phyloP scores from a whole-genome alignment of 1,284 basidiomycete species.

The Amylostereum chailletii region DNA sequence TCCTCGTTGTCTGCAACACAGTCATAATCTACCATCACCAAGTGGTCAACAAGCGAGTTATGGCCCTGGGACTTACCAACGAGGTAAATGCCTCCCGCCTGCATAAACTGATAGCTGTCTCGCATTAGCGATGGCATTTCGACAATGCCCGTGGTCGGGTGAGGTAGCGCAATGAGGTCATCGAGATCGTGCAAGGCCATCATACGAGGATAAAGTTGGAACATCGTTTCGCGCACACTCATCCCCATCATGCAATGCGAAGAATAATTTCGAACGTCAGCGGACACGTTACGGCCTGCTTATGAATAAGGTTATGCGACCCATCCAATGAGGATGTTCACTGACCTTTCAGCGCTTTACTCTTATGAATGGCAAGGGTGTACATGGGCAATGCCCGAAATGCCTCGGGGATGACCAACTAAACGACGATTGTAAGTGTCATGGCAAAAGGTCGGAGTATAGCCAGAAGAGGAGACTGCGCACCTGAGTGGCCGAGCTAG shows the following conservation, averaged over 20 bases:
- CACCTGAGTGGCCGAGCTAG: constrained; percentile 78
- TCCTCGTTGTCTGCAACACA: constrained; percentile 79
- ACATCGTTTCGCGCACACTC: constrained; percentile 64
- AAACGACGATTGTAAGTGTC: neutral
- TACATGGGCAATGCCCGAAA: constrained; percentile 88
- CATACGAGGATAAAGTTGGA: constrained; percentile 84
- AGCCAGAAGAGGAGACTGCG: constrained; percentile 9
- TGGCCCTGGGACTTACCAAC: constrained; percentile 50
- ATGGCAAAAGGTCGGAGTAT: too few relatives aligned
- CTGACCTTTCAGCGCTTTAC: constrained; percentile 84
- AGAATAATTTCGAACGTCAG: constrained; percentile 88
- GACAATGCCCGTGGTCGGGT: constrained; percentile 48
- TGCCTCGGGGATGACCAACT: constrained; percentile 93
- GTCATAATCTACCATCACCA: constrained; percentile 3
- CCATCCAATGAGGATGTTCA: constrained; percentile 5
- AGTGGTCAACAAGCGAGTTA: neutral
- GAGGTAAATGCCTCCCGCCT: constrained; percentile 84
- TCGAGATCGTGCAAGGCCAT: constrained; percentile 85
- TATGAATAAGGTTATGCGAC: neutral
- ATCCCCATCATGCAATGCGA: constrained; percentile 71
- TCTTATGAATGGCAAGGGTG: constrained; percentile 80
- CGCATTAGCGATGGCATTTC: constrained; percentile 78
- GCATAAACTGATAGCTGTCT: constrained; percentile 83
- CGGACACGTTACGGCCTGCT: constrained; percentile 76
- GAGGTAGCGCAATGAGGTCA: constrained; percentile 65